Evolutionary conservation across 208 protist species (phyloP), one percentile per base, ranked within the genome.

Genomic region (Vickermania spadyakhi): DNA sequence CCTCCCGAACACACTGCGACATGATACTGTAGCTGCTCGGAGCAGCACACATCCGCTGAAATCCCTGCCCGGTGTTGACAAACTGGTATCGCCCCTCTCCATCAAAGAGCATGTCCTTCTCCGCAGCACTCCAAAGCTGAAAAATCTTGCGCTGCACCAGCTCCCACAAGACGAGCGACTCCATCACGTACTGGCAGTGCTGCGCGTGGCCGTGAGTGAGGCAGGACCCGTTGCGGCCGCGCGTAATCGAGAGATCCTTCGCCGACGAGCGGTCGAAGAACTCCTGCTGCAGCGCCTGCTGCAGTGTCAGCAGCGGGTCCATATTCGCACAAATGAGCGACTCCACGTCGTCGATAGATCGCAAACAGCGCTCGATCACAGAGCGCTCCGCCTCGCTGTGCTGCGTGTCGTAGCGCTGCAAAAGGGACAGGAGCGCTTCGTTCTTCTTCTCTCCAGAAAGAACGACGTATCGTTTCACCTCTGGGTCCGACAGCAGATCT

Each of bases 111-210:
- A 99, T 92, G 73, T 98, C 97, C 29, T 80, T 66, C 62, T 98
- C 97, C 1, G 90, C 91, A 3, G 85, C 77, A 49, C 88, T 80
- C 97, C 97, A 99, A 7, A 99, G 66, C 14, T 78, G 64, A 65
- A 97, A 97, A 56, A 99, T 97, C 53, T 89, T 70, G 25, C 64
- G 74, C 31, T 96, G 78, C 36, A 99, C 90, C 51, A 88, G 91
- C 56, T 93, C 69, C 97, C 97, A 99, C 28, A 99, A 71, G 4
- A 72, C 75, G 11, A 99, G 75, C 21, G 96, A 97, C 75, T 99
- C 96, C 31, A 77, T 63, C 7, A 98, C 97, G 75, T 98, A 99
- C 36, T 88, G 55, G 67, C 86, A 98, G 69, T 99, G 98, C 26
- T 51, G 64, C 28, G n/a, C 29, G 77, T 99, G 98, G 31, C 56